Evolutionary conservation across 2,329 filamentous ascomycete genomes (phyloP), one percentile per base, ranked within the genome.

Genomic region (Pseudogymnoascus sp.): DNA sequence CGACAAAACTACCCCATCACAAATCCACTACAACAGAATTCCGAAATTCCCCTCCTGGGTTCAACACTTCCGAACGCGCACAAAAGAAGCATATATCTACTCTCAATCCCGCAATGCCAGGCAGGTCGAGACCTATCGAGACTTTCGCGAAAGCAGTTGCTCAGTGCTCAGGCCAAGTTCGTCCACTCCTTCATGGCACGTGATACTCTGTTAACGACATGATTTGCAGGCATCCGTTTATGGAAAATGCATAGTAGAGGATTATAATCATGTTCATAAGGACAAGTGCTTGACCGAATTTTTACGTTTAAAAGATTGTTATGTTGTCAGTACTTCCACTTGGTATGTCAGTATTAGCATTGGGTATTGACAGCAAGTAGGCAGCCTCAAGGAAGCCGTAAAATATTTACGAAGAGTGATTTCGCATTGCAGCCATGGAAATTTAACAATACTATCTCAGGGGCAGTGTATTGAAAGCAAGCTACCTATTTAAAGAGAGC

Each of bases 211-310:
- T 19, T 36, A 28, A 48, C 14, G 37, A 64, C 28, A 25, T 43
- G 21, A 19, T 25, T 61, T 60, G 25, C 67, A 98, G 93, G 89
- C 91, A 62, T 82, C 91, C 2, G 80, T 85, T 11, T 99, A 98
- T 73, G 95, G 93, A 69, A 93, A 92, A 80, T 99, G 95, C 75
- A 87, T 99, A 68, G 84, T 93, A 61, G 85, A 86, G 41, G 93
- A 98, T 73, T 98, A 96, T 77, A 93, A 93, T 73, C 85, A 92
- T 3, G 85, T 96, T 2, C 85, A 92, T 70, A 96, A 96, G 74
- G 91, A 97, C 73, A 95, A 95, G 80, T 99, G 95, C 73, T 81
- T 83, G 4, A 86, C 85, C 65, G 92, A 97, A 73, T 98, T 99
- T 70, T 80, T 95, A 76, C 86, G 79, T 68, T 76, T 98, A 60